Evolutionary conservation across 2,329 filamentous ascomycete genomes (phyloP).

Genomic region (Ascochyta rabiei): DNA sequence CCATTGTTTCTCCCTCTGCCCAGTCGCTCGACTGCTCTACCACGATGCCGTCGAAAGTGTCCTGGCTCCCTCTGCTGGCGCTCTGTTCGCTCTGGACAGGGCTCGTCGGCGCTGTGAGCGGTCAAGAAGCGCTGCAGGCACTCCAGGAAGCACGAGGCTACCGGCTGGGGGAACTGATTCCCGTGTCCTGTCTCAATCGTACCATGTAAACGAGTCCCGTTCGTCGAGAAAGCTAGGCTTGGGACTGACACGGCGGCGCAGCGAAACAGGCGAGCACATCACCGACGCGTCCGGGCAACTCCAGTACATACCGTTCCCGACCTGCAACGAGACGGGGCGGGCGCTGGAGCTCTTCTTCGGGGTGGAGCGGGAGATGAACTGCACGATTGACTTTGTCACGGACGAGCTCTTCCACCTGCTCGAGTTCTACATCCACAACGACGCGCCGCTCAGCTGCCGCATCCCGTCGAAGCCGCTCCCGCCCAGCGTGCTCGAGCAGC

Average conservation of each 20-base stretch:
- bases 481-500: constrained; percentile 41
- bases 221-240: neutral
- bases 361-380: constrained; percentile 78
- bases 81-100: constrained; percentile 38
- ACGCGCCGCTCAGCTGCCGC: constrained; percentile 90
- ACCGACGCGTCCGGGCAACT: constrained; percentile 80
- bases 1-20: neutral
- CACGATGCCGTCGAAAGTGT: neutral
- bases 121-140: constrained; percentile 50
- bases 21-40: neutral
- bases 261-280: constrained; percentile 88
- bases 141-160: constrained; percentile 50
- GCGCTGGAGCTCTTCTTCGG: constrained; percentile 89
- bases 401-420: constrained; percentile 85
- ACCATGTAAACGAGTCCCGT: constrained; percentile 51
- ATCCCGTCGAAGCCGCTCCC: constrained; percentile 76
- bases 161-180: constrained; percentile 56
- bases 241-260: constrained; percentile 47
- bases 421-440: constrained; percentile 98
- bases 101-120: constrained; percentile 48
- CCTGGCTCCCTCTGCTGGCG: constrained; percentile 34
- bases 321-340: constrained; percentile 83
- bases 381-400: constrained; percentile 76
- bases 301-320: constrained; percentile 89
- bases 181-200: constrained; percentile 59